These are phyloP conservation scores for Cladosporium sp. DNA, from an alignment of 2,329 filamentous ascomycete species.

Conservation along the genomic window DNA sequence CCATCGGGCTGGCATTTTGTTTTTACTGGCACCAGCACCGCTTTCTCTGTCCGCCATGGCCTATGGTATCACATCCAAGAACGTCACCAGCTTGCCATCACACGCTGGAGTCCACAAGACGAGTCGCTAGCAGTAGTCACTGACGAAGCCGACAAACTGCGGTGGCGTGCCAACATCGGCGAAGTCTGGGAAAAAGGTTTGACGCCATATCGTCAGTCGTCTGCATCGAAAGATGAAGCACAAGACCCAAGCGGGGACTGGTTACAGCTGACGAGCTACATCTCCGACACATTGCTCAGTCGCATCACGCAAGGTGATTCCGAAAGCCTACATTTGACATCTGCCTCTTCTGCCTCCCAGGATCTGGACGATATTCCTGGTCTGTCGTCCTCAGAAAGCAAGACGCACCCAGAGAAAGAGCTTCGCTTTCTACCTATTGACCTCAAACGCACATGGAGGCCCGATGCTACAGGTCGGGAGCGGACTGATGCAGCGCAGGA, in stretches of 20 bases:
- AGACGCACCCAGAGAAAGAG: constrained; percentile 37
- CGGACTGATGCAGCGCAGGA: constrained; percentile 60
- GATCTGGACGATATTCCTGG: constrained; percentile 60
- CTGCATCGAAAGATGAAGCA: constrained; percentile 25
- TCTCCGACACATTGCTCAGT: constrained; percentile 47
- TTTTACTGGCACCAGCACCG: constrained; percentile 56
- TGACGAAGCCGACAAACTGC: constrained; percentile 40
- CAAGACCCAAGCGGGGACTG: constrained; percentile 50
- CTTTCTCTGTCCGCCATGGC: constrained; percentile 58
- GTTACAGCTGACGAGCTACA: constrained; percentile 45
- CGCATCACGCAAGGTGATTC: constrained; percentile 47
- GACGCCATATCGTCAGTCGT: constrained; percentile 45
- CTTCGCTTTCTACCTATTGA: constrained; percentile 56
- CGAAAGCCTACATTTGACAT: constrained; percentile 53
- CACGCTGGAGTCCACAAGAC: constrained; percentile 51
- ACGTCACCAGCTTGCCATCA: constrained; percentile 46
- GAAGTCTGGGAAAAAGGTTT: constrained; percentile 52
- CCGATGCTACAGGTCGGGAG: constrained; percentile 58
- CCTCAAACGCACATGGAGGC: constrained; percentile 59
- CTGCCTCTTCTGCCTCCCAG: constrained; percentile 52
- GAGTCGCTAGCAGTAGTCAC: constrained; percentile 45
- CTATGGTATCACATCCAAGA: constrained; percentile 48
- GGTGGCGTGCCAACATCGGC: constrained; percentile 54
- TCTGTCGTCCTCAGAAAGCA: constrained; percentile 34
- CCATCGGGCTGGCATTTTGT: constrained; percentile 58